Evolutionary conservation across 768 basidiomycete species (phyloP).

Genomic region (Tricholoma terreum): DNA sequence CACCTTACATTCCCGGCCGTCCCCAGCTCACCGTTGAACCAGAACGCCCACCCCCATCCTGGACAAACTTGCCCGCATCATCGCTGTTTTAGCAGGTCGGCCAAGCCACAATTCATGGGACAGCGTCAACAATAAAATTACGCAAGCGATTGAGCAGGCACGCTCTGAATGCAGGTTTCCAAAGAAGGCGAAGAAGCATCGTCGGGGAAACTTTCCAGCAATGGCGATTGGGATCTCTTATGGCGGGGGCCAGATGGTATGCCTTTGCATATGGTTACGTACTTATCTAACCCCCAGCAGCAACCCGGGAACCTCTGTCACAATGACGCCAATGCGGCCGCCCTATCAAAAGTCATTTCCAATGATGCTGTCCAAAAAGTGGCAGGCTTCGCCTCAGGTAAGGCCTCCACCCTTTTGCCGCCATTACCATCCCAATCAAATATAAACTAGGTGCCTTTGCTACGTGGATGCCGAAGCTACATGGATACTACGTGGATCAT

Average conservation of each 20-base stretch:
- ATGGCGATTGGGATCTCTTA: too few relatives aligned
- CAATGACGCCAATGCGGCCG: background rate
- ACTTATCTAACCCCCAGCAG: background rate
- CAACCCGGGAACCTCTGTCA: too few relatives aligned
- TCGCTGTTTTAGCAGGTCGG: too few relatives aligned
- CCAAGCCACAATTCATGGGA: conserved; percentile 9
- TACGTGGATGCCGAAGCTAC: too few relatives aligned
- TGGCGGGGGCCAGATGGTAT: too few relatives aligned
- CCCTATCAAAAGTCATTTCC: background rate
- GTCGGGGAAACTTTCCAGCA: too few relatives aligned
- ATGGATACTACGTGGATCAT: conserved; percentile 12
- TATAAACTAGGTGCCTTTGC: too few relatives aligned
- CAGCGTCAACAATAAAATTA: background rate
- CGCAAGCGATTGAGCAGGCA: background rate
- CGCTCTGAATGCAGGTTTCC: conserved; percentile 2
- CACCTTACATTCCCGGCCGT: background rate
- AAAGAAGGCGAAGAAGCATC: too few relatives aligned
- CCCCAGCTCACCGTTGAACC: background rate
- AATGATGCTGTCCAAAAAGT: conserved; percentile 7
- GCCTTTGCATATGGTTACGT: background rate
- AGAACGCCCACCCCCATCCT: too few relatives aligned
- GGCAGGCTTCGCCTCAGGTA: conserved; percentile 22
- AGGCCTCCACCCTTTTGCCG: background rate
- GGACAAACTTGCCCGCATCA: conserved; percentile 6
- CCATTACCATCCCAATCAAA: background rate